phyloP scores from a whole-genome alignment of 2,329 filamentous ascomycete genomes.

The Cladosporium halotolerans region DNA sequence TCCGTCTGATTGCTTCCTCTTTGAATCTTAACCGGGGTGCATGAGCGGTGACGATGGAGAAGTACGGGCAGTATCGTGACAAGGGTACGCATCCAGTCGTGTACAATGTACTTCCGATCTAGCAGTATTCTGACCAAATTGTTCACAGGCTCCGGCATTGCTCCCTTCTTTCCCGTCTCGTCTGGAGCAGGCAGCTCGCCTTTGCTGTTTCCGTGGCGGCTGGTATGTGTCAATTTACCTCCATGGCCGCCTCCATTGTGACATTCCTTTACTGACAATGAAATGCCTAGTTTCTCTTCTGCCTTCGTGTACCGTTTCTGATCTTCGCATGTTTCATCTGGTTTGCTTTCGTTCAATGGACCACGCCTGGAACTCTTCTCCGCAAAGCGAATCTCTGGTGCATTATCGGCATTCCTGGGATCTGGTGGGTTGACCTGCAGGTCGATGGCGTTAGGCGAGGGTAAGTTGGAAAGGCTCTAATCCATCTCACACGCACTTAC shows the following conservation, averaged over 20 bases:
- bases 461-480: conserved; percentile 35
- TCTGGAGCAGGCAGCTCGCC: conserved; percentile 58
- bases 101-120: conserved; percentile 16
- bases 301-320: conserved; percentile 73
- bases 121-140: conserved; percentile 14
- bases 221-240: conserved; percentile 17
- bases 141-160: conserved; percentile 77
- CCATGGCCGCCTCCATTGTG: background rate
- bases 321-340: conserved; percentile 48
- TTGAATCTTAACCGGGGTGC: background rate
- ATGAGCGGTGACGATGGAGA: conserved; percentile 61
- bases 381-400: conserved; percentile 86
- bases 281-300: conserved; percentile 58
- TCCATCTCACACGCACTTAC: background rate
- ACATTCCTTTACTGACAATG: background rate
- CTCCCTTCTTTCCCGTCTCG: conserved; percentile 83
- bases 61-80: conserved; percentile 88
- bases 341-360: conserved; percentile 52
- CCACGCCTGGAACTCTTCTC: conserved; percentile 61
- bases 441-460: conserved; percentile 94
- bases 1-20: background rate
- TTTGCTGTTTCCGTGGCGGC: conserved; percentile 46
- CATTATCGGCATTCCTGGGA: conserved; percentile 78
- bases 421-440: conserved; percentile 99
- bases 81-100: conserved; percentile 51